Evolutionary conservation across 2,329 filamentous ascomycete species (phyloP).

Genomic region (Fonsecaea pugnacius): DNA sequence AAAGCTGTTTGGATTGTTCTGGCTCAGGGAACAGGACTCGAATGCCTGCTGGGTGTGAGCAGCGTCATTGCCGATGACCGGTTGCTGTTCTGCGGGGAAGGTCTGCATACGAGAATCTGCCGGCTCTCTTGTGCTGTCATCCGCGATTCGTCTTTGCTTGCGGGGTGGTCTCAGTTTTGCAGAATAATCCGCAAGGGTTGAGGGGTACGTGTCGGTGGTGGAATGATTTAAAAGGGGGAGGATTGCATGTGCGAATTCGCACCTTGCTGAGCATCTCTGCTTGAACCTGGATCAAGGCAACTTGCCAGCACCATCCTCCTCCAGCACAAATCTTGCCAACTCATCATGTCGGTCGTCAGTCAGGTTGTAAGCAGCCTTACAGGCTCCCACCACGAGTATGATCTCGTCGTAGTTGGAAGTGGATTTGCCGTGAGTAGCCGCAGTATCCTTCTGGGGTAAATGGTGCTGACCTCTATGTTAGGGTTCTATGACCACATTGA

Average conservation of each 20-base stretch:
- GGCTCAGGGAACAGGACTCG: not conserved
- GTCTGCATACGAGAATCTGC: not conserved
- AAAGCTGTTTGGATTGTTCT: not conserved
- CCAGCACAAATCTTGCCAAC: not conserved
- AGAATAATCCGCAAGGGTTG: slow-evolving; percentile 9
- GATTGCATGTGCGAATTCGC: not conserved
- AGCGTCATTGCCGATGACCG: not conserved
- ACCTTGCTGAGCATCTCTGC: not conserved
- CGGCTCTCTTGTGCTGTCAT: not conserved
- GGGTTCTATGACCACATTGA: slow-evolving; percentile 47
- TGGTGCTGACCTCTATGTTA: not conserved
- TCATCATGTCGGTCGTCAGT: slow-evolving; percentile 22
- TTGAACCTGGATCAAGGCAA: not conserved
- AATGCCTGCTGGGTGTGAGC: not conserved
- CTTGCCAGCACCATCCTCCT: not conserved
- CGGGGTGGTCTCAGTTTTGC: slow-evolving; percentile 17
- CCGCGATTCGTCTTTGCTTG: slow-evolving; percentile 21
- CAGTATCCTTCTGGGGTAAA: not conserved
- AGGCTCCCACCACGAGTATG: slow-evolving; percentile 39
- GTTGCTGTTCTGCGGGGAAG: slow-evolving; percentile 2
- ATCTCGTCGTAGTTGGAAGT: slow-evolving; percentile 48
- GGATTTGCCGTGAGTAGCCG: slow-evolving; percentile 42
- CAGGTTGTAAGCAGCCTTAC: slow-evolving; percentile 31
- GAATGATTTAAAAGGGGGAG: slow-evolving; percentile 6
- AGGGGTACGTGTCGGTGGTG: slow-evolving; percentile 14